Conservation (phyloP, 257 asterid genomes). For the Nicotiana attenuata region DNA sequence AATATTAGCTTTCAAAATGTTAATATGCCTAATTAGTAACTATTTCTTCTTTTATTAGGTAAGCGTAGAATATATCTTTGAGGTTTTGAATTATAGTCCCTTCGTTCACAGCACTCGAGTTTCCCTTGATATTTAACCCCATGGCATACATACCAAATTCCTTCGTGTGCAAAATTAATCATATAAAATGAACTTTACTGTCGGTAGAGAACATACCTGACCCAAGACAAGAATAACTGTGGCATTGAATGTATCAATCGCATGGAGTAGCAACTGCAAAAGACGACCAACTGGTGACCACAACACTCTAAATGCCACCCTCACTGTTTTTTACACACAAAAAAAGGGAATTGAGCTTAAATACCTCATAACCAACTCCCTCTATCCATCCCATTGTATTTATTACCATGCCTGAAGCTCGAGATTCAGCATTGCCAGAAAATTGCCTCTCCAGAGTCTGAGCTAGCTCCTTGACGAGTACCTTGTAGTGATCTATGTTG, state of each 20-base stretch:
- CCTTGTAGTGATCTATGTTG: slow-evolving; percentile 81
- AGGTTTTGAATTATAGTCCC: not conserved
- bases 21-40: not conserved
- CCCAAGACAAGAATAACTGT: slow-evolving; percentile 90
- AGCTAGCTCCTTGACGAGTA: slow-evolving; percentile 86
- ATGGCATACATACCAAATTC: not conserved
- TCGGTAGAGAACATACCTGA: slow-evolving; percentile 51
- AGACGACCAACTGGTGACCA: slow-evolving; percentile 3
- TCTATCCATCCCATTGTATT: slow-evolving; percentile 99
- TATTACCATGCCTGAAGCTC: slow-evolving; percentile 95
- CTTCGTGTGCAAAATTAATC: not conserved
- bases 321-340: not conserved
- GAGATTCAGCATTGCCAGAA: slow-evolving; percentile 77
- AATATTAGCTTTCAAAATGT: not conserved
- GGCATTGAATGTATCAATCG: slow-evolving; percentile 77
- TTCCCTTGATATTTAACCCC: not conserved
- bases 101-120: not conserved
- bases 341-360: not conserved
- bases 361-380: slow-evolving; percentile 95
- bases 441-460: slow-evolving; percentile 79
- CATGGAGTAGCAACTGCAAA: slow-evolving; percentile 86
- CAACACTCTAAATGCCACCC: not conserved
- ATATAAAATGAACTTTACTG: not conserved
- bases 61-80: too few relatives aligned
- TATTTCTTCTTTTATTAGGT: not conserved